Evolutionary conservation across 805 yeast genomes (phyloP).

Genomic region (Candida insectorum): DNA sequence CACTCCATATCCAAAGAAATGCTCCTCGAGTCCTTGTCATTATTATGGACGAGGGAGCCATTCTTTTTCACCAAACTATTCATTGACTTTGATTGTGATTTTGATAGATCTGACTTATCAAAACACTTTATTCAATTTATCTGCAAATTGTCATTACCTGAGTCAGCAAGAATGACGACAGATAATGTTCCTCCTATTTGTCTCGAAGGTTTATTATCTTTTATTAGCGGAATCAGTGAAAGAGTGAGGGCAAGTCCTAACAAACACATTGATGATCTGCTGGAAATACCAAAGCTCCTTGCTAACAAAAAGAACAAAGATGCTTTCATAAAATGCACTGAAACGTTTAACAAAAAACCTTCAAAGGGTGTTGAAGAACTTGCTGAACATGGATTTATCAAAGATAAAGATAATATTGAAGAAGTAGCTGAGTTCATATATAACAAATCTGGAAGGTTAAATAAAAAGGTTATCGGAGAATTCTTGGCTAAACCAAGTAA

Average conservation of each 20-base stretch:
- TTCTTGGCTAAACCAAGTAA: slow-evolving; percentile 75
- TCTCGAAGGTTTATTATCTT: slow-evolving; percentile 77
- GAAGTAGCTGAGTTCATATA: slow-evolving; percentile 76
- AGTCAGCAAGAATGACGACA: slow-evolving; percentile 74
- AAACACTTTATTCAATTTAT: slow-evolving; percentile 64
- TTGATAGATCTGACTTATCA: slow-evolving; percentile 78
- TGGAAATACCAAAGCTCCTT: slow-evolving; percentile 29
- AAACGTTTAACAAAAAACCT: slow-evolving; percentile 74
- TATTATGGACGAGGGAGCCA: slow-evolving; percentile 79
- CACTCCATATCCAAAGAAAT: slow-evolving; percentile 57
- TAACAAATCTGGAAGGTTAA: slow-evolving; percentile 74
- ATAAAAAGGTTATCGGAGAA: slow-evolving; percentile 87
- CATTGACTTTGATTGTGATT: slow-evolving; percentile 85
- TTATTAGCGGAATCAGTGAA: slow-evolving; percentile 59
- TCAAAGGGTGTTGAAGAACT: slow-evolving; percentile 67
- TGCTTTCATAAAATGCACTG: slow-evolving; percentile 72
- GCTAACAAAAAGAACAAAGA: slow-evolving; percentile 56
- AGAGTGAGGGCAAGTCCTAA: slow-evolving; percentile 24
- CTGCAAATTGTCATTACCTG: slow-evolving; percentile 79
- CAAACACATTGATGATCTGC: slow-evolving; percentile 6
- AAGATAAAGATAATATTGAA: slow-evolving; percentile 40
- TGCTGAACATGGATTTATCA: slow-evolving; percentile 63
- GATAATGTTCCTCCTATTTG: slow-evolving; percentile 92
- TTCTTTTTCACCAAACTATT: slow-evolving; percentile 71
- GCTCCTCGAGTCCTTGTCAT: slow-evolving; percentile 78